phyloP scores from a whole-genome alignment of 2,329 filamentous ascomycete species.

The Penicillium sp. region DNA sequence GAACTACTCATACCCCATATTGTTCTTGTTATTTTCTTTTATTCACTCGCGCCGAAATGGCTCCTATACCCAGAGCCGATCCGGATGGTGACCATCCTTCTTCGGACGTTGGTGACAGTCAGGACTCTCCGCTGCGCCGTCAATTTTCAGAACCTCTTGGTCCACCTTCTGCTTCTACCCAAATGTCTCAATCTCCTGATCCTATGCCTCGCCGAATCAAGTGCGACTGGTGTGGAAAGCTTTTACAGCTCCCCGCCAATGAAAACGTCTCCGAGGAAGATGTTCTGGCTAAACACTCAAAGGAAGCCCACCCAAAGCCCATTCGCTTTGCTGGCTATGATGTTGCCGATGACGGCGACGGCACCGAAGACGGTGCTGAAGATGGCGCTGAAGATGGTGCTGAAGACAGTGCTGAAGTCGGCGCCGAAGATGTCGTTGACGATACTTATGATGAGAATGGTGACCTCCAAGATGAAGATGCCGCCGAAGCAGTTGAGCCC shows the following conservation, averaged over 20 bases:
- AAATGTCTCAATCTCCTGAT: conserved; percentile 35
- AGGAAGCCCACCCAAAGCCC: conserved; percentile 34
- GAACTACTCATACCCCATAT: conserved; percentile 1
- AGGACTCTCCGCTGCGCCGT: conserved; percentile 37
- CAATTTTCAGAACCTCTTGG: conserved; percentile 40
- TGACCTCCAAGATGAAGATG: conserved; percentile 19
- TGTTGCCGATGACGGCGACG: conserved; percentile 26
- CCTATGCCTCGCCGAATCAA: conserved; percentile 28
- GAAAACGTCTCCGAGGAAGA: conserved; percentile 27
- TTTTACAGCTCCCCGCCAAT: conserved; percentile 29
- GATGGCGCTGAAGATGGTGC: conserved; percentile 23
- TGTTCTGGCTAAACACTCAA: conserved; percentile 34
- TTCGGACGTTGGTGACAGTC: conserved; percentile 37
- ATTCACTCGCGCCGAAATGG: conserved; percentile 25
- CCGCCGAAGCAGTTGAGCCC: conserved; percentile 15
- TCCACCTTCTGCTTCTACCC: conserved; percentile 34
- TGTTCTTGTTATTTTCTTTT: conserved; percentile 3
- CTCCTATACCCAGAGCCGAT: conserved; percentile 33
- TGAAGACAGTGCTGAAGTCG: too few species aligned
- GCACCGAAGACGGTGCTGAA: conserved; percentile 19
- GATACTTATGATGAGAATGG: conserved; percentile 17
- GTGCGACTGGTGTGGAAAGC: conserved; percentile 39
- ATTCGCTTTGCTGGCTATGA: conserved; percentile 21
- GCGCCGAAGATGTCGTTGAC: conserved; percentile 15
- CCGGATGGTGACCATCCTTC: conserved; percentile 37